Conservation (phyloP, 768 basidiomycete species). For the Lepiota venenata region DNA sequence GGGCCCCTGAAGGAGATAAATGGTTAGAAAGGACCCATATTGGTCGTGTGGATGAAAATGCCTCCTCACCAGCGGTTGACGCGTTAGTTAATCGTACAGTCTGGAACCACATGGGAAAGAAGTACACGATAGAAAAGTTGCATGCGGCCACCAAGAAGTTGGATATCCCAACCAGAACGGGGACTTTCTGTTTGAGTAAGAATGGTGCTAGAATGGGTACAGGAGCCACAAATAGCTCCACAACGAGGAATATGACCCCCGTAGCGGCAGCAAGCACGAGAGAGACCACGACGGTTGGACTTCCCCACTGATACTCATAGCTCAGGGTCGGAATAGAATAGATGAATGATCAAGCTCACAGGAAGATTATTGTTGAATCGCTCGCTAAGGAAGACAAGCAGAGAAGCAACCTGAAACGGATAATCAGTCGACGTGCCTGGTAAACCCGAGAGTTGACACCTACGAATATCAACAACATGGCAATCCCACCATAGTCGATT, state of each 20-base stretch:
- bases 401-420: constrained; percentile 44
- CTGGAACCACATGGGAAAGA: constrained; percentile 84
- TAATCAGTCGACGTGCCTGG: neutral
- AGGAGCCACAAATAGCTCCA: constrained; percentile 60
- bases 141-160: constrained; percentile 74
- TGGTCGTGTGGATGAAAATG: neutral
- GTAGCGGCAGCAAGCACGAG: constrained; percentile 41
- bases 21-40: neutral
- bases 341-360: constrained; percentile 31
- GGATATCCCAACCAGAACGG: constrained; percentile 66
- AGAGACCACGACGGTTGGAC: constrained; percentile 51
- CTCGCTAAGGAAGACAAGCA: constrained; percentile 65
- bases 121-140: constrained; percentile 77
- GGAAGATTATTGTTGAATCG: constrained; percentile 65
- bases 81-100: constrained; percentile 70
- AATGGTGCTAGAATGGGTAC: constrained; percentile 74
- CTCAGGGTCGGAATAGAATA: neutral
- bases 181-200: constrained; percentile 62
- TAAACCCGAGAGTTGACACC: constrained; percentile 18
- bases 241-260: constrained; percentile 49
- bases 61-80: constrained; percentile 40
- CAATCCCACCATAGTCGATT: constrained; percentile 75
- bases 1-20: constrained; percentile 38
- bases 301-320: constrained; percentile 44
- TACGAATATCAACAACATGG: constrained; percentile 59